Conservation (phyloP, 139 green algal species). For the Coelastrella sp. region DNA sequence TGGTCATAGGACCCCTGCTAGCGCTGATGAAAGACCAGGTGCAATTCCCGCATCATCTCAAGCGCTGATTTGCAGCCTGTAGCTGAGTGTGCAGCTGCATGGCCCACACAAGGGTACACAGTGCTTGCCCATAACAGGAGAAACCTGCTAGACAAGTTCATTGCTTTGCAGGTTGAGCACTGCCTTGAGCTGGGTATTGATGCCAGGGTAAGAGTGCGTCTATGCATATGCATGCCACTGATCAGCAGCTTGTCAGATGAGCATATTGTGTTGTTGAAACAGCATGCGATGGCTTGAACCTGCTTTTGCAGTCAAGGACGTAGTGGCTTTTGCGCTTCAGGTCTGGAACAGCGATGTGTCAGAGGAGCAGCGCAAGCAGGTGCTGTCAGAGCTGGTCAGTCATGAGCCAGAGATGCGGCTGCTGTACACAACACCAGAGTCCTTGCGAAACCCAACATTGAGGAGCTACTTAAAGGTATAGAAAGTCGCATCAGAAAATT, state of each 20-base stretch:
- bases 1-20: constrained; percentile 37
- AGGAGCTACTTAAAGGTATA: constrained; percentile 39
- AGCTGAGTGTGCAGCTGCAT: too few species aligned
- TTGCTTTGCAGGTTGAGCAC: constrained; percentile 1
- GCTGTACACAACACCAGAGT: constrained; percentile 56
- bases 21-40: constrained; percentile 45
- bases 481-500: too few species aligned
- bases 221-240: not conserved
- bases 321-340: constrained; percentile 4
- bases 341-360: constrained; percentile 34
- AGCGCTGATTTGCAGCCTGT: too few species aligned
- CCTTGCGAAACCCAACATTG: constrained; percentile 34
- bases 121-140: too few species aligned
- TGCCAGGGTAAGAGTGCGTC: constrained; percentile 3
- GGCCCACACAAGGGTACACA: too few species aligned
- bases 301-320: not conserved
- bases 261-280: not conserved
- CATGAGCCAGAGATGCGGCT: constrained; percentile 49
- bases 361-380: constrained; percentile 4
- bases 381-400: constrained; percentile 36
- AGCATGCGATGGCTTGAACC: not conserved
- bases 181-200: constrained; percentile 45
- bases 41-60: too few species aligned
- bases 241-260: too few species aligned
- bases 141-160: not conserved